Base-by-base conservation (phyloP, 73 alveolate genomes). In the Blepharisma japonicum region DNA sequence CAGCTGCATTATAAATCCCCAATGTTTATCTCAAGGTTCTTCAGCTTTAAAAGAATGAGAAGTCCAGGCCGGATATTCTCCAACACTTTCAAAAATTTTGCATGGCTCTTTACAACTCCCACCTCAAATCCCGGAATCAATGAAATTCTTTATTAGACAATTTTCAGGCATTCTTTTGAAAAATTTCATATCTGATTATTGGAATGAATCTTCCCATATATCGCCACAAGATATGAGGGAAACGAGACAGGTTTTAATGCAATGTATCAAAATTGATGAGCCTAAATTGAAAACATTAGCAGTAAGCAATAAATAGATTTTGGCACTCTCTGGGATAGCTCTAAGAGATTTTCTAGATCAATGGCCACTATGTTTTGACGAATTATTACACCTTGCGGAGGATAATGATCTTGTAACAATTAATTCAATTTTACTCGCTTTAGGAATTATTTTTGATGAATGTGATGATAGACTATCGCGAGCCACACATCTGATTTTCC, bases 401-500 rank as follows among this genome's bases (percentile, higher is more conserved):
- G 47, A 80, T 56, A 89, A 71, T 8, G 79, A 77, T 23, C 45
- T 38, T 20, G 55, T 45, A 21, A 45, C 18, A 21, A 55, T 82
- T 20, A 86, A 80, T 25, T 46, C 67, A 3, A 56, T 83, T 7
- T 61, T 87, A 3, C 77, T 71, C 47, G 67, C 86, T n/a, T 47
- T 87, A 7, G n/a, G 45, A 56, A 38, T 32, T 48, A 23, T 56
- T 48, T 61, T 82, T 70, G 83, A 83, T 20, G 86, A 78, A 47
- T 68, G 84, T 9, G 86, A 82, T 54, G 87, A 81, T 9, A 18
- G 78, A 14, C 74, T 71, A 81, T 78, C 83, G 54, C 48, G 25
- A 14, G 49, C 86, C 54, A 77, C 82, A 18, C 84, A 78, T 18
- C 67, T 42, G 50, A 50, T 87, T 5, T 68, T 87, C 7, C 90